Evolutionary conservation across 1,139 yeast genomes (phyloP).

Genomic region (Taphrina deformans): DNA sequence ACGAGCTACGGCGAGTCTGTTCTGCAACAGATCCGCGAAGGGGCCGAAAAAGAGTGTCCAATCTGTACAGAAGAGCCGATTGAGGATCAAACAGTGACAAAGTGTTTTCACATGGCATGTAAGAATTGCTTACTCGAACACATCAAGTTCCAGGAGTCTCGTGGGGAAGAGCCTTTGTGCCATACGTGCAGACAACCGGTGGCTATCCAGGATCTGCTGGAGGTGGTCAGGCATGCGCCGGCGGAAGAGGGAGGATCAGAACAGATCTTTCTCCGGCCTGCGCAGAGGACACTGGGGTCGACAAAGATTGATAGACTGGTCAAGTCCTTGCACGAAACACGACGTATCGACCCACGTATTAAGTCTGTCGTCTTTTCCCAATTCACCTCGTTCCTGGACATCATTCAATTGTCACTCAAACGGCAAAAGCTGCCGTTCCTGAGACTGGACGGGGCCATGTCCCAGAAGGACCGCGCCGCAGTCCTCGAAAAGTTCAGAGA

Average conservation of each 20-base stretch:
- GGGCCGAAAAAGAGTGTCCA: slow-evolving; percentile 70
- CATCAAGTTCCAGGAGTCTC: slow-evolving; percentile 49
- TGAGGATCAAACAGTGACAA: slow-evolving; percentile 64
- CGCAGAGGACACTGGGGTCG: slow-evolving; percentile 47
- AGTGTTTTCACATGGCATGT: slow-evolving; percentile 82
- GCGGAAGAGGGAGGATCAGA: slow-evolving; percentile 39
- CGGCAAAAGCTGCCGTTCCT: slow-evolving; percentile 53
- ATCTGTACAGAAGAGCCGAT: slow-evolving; percentile 72
- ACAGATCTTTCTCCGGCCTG: slow-evolving; percentile 41
- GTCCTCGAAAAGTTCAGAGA: slow-evolving; percentile 60
- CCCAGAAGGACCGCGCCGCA: slow-evolving; percentile 63
- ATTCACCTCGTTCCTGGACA: slow-evolving; percentile 77
- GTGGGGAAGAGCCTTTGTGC: slow-evolving; percentile 45
- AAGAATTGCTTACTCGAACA: slow-evolving; percentile 72
- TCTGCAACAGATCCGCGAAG: slow-evolving; percentile 45
- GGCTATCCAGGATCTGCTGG: slow-evolving; percentile 42
- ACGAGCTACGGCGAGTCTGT: slow-evolving; percentile 48
- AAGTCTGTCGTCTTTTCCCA: slow-evolving; percentile 89
- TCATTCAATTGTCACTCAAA: slow-evolving; percentile 63
- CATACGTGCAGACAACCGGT: slow-evolving; percentile 48
- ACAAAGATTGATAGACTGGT: slow-evolving; percentile 75
- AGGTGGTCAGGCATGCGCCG: slow-evolving; percentile 40
- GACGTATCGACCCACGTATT: slow-evolving; percentile 59
- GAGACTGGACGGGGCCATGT: slow-evolving; percentile 80
- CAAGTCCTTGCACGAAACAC: slow-evolving; percentile 56